Base-by-base conservation (phyloP, 345 rosid species). In the Eucalyptus shirleyi region DNA sequence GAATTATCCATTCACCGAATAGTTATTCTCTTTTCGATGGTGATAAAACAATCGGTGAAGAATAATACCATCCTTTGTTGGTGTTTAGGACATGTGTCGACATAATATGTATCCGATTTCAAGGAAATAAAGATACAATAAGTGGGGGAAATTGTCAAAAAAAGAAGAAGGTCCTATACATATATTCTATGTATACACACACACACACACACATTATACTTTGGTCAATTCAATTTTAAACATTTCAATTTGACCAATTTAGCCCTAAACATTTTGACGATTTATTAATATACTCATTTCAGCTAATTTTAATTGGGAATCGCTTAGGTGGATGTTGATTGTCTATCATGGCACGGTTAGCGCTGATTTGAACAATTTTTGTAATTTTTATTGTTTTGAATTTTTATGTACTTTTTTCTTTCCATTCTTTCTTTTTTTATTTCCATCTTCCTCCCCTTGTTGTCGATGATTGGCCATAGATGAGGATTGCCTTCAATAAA, bases 281-380 rank as follows among this genome's bases (percentile, higher is more conserved):
- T 23, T 56, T 23, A 1, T 9, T 24, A 56, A 23, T 23, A 21
- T 23, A 1, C 12, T 56, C 13, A 0, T 56, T 56, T 9, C 0
- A 56, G 0, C 30, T 1, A 56, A 4, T 9, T 56, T 56, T 23
- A 24, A 56, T 24, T 56, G 12, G 0, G 12, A 56, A 56, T 56
- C 12, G 1, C 12, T 56, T 56, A 56, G 5, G 3, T 21, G 6
- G 2, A 56, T 56, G 12, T 0, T 0, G 3, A 23, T 8, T 0
- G 4, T 53, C 18, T 50, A 2, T 15, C 3, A 50, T 50, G 7
- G 3, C 7, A 50, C 0, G 28, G 0, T 23, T 23, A 56, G 1
- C 0, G 1, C 0, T 55, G 12, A 55, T 55, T 55, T 55, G 11
- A 8, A 23, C 12, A 55, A 55, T 55, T 23, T 55, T 55, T 55